These are phyloP conservation scores for Ogataea philodendri DNA, from an alignment of 805 yeast species.

Conservation along the genomic window DNA sequence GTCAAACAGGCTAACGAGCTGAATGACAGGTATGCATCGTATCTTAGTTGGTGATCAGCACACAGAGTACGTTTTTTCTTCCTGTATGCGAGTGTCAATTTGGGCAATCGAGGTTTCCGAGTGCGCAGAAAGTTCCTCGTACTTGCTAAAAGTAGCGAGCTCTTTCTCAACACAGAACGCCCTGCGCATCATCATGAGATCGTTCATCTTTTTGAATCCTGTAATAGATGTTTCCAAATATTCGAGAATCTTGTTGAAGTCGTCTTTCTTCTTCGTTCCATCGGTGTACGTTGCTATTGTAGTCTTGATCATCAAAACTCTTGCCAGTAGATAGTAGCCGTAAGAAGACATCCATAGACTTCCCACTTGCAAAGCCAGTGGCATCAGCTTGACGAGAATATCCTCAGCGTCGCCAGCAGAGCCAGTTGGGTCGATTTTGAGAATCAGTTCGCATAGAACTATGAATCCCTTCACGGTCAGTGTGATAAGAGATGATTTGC, in stretches of 20 bases:
- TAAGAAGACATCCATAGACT: slow-evolving; percentile 40
- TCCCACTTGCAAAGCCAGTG: slow-evolving; percentile 42
- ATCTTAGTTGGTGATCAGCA: slow-evolving; percentile 29
- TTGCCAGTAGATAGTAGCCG: slow-evolving; percentile 36
- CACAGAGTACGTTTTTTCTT: slow-evolving; percentile 24
- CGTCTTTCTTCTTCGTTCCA: slow-evolving; percentile 2
- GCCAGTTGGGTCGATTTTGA: slow-evolving; percentile 32
- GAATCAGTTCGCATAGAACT: slow-evolving; percentile 44
- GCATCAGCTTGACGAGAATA: slow-evolving; percentile 42
- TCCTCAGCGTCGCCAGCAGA: slow-evolving; percentile 40
- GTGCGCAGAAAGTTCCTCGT: slow-evolving; percentile 35
- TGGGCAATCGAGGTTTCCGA: slow-evolving; percentile 32
- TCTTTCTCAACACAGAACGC: slow-evolving; percentile 41
- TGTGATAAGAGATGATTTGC: slow-evolving; percentile 43
- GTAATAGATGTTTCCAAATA: slow-evolving; percentile 42
- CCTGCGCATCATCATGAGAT: slow-evolving; percentile 38
- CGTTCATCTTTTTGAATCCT: slow-evolving; percentile 41
- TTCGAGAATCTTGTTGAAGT: slow-evolving; percentile 33
- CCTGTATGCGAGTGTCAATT: slow-evolving; percentile 31
- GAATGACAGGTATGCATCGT: slow-evolving; percentile 10
- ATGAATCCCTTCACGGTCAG: slow-evolving; percentile 47
- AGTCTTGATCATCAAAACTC: slow-evolving; percentile 22
- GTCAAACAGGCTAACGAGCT: slow-evolving; percentile 25
- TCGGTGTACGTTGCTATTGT: background rate
- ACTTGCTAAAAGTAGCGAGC: slow-evolving; percentile 35